These are phyloP conservation scores for Cladosporium sp. DNA, from an alignment of 2,329 filamentous ascomycete genomes.

Conservation along the genomic window DNA sequence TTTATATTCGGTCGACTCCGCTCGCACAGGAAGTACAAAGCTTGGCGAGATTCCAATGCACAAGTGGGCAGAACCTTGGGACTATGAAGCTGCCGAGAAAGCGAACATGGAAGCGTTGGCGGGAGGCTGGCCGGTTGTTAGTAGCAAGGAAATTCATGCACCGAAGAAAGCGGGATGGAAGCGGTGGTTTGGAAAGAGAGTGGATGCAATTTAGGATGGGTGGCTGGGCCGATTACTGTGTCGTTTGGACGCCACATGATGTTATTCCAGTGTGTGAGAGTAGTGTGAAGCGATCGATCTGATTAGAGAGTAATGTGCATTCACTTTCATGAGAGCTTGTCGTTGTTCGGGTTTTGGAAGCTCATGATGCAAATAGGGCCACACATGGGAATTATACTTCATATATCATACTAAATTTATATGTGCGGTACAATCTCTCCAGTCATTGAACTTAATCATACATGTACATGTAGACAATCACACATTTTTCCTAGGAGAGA, in stretches of 20 bases:
- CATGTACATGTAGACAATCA: no score
- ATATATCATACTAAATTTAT: no score
- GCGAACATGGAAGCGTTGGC: slow-evolving; percentile 44
- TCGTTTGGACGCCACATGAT: neutral
- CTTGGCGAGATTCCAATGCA: slow-evolving; percentile 52
- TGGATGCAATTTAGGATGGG: neutral
- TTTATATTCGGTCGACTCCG: slow-evolving; percentile 46
- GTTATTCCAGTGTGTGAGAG: neutral
- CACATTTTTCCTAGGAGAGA: no score
- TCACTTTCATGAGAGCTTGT: fast-evolving
- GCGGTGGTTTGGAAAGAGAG: slow-evolving; percentile 7
- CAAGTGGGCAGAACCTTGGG: slow-evolving; percentile 47
- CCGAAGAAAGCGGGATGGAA: slow-evolving; percentile 6
- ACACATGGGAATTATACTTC: no score
- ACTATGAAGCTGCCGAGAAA: slow-evolving; percentile 46
- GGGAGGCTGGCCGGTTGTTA: slow-evolving; percentile 33
- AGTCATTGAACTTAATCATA: neutral
- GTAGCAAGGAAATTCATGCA: neutral
- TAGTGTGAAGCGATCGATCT: neutral
- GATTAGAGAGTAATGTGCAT: no score
- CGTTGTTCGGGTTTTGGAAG: neutral
- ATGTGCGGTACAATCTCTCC: neutral
- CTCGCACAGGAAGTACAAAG: slow-evolving; percentile 45
- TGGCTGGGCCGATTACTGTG: neutral
- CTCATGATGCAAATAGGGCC: neutral